Evolutionary conservation across 306 rosid species (phyloP).

Genomic region (Castanospermum australe): DNA sequence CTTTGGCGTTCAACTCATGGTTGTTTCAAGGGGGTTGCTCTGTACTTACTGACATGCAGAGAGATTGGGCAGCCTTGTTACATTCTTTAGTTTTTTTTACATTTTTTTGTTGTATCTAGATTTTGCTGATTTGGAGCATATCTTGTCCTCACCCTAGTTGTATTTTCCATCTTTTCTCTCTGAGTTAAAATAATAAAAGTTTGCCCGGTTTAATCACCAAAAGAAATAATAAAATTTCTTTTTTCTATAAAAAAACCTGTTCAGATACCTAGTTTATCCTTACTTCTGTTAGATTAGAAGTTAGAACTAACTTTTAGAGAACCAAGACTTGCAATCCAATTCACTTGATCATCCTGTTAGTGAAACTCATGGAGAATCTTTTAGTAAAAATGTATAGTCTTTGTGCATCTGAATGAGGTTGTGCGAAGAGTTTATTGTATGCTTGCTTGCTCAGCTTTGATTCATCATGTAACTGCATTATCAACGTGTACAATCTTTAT

Average conservation of each 20-base stretch:
- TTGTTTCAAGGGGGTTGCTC: no score
- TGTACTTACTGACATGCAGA: no score
- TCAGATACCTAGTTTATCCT: neutral
- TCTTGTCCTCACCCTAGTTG: neutral
- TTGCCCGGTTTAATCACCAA: no score
- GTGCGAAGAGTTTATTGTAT: neutral
- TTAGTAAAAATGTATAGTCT: neutral
- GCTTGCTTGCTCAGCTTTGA: neutral
- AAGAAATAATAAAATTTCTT: neutral
- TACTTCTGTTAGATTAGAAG: slow-evolving; percentile 8
- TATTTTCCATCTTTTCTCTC: neutral
- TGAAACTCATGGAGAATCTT: neutral
- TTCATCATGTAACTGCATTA: neutral
- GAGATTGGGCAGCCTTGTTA: no score
- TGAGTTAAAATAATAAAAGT: no score
- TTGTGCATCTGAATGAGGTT: slow-evolving; percentile 16
- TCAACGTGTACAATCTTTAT: neutral
- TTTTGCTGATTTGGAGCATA: neutral
- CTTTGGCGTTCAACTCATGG: no score
- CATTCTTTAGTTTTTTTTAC: neutral
- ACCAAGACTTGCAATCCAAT: neutral
- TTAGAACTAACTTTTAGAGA: slow-evolving; percentile 1
- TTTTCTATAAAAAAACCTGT: neutral
- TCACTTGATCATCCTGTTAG: neutral
- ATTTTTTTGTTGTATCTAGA: neutral